Conservation (phyloP, 441 rosid genomes). For the Brassica hybrid region DNA sequence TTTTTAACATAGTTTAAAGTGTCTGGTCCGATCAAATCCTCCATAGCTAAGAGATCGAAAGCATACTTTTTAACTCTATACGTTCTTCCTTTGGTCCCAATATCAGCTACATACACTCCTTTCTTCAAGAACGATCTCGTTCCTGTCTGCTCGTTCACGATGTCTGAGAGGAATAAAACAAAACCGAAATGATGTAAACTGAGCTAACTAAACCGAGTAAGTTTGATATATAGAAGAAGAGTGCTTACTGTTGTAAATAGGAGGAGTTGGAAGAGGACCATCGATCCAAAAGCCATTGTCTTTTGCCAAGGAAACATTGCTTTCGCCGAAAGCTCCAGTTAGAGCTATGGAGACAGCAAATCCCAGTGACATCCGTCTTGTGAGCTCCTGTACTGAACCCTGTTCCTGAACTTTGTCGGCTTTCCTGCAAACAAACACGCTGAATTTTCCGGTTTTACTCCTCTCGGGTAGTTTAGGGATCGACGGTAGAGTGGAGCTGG, state of each 20-base stretch:
- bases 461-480: conserved; percentile 3
- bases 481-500: background rate
- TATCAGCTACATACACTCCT: conserved; percentile 69
- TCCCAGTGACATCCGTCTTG: conserved; percentile 63
- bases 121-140: conserved; percentile 75
- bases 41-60: conserved; percentile 88
- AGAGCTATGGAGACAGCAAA: conserved; percentile 61
- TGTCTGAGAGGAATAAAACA: conserved; percentile 40
- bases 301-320: conserved; percentile 57
- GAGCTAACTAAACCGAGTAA: background rate
- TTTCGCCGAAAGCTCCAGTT: conserved; percentile 36
- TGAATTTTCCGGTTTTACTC: conserved; percentile 7
- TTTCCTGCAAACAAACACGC: conserved; percentile 30
- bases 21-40: conserved; percentile 81
- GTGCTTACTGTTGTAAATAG: conserved; percentile 72
- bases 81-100: conserved; percentile 63
- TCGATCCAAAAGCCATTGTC: conserved; percentile 80
- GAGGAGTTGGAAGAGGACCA: conserved; percentile 66
- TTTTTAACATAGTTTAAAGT: conserved; percentile 77
- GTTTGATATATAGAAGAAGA: too few species aligned
- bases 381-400: conserved; percentile 51
- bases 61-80: conserved; percentile 76
- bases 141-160: conserved; percentile 75
- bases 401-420: conserved; percentile 42
- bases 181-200: background rate